Evolutionary conservation across 495 filamentous ascomycete species (phyloP).

Genomic region (Penicillium soppii): DNA sequence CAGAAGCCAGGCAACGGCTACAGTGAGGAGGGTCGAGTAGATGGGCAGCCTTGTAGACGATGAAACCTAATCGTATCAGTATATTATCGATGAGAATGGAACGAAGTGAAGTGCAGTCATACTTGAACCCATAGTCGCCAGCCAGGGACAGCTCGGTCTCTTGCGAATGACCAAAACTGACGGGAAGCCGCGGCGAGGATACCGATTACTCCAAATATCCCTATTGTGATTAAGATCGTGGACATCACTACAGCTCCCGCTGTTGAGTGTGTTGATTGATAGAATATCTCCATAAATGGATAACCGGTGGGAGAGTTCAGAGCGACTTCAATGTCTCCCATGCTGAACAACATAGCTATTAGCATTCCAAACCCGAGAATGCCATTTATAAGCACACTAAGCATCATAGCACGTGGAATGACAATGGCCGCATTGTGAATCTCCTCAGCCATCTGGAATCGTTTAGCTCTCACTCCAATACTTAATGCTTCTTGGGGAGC

Average conservation of each 20-base stretch:
- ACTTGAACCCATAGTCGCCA: constrained; percentile 44
- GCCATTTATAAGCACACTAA: constrained; percentile 33
- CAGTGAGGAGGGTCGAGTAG: constrained; percentile 31
- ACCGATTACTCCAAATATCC: constrained; percentile 27
- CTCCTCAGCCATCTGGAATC: constrained; percentile 30
- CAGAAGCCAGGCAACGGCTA: constrained; percentile 30
- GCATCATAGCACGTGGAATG: constrained; percentile 40
- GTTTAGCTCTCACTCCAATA: no score
- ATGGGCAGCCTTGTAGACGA: constrained; percentile 9
- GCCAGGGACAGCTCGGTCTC: constrained; percentile 57
- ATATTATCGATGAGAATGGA: neutral
- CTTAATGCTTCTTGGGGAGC: no score
- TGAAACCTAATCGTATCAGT: constrained; percentile 4
- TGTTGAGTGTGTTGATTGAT: constrained; percentile 18
- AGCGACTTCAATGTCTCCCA: constrained; percentile 37
- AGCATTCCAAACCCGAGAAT: constrained; percentile 38
- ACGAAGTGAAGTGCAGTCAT: neutral
- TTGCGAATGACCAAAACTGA: constrained; percentile 56
- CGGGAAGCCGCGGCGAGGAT: constrained; percentile 50
- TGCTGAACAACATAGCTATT: constrained; percentile 39
- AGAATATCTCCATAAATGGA: constrained; percentile 32
- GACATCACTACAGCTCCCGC: constrained; percentile 27
- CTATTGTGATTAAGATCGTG: constrained; percentile 15
- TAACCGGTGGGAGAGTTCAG: constrained; percentile 28
- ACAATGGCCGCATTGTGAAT: constrained; percentile 37